Conservation (phyloP, 148 eudicot genomes). For the Chenopodium suecicum region DNA sequence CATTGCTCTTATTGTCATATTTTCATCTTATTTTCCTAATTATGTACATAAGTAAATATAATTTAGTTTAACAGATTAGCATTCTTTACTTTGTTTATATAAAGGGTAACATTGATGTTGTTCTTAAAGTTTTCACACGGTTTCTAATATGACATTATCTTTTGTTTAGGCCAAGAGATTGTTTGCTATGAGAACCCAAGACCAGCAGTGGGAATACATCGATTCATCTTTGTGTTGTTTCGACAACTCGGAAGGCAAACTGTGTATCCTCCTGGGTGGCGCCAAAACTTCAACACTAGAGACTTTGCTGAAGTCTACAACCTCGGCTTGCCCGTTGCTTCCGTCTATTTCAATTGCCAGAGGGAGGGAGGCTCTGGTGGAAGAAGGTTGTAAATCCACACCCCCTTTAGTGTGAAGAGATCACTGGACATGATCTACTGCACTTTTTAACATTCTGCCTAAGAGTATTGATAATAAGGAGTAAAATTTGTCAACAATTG, state of each 20-base stretch:
- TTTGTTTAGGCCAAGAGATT: slow-evolving; percentile 38
- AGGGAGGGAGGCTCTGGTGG: slow-evolving; percentile 57
- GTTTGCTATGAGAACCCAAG: slow-evolving; percentile 52
- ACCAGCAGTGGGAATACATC: slow-evolving; percentile 47
- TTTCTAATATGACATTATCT: neutral
- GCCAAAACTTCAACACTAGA: slow-evolving; percentile 49
- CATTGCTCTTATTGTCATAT: neutral
- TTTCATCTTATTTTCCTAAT: neutral
- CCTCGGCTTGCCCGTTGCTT: slow-evolving; percentile 52
- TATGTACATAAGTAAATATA: no score
- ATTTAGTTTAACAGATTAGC: neutral
- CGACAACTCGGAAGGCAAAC: slow-evolving; percentile 50
- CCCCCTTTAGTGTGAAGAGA: neutral
- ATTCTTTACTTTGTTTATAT: no score
- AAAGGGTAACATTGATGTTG: no score
- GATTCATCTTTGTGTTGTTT: slow-evolving; percentile 46
- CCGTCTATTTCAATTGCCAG: slow-evolving; percentile 54
- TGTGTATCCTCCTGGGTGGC: slow-evolving; percentile 52
- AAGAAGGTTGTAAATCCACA: slow-evolving; percentile 27
- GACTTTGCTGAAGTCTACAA: slow-evolving; percentile 55
- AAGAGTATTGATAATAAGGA: neutral
- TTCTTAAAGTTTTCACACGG: no score
- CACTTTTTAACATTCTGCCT: neutral
- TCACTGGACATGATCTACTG: neutral
- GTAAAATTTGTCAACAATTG: no score